Evolutionary conservation across 257 asterid species (phyloP).

Genomic region (Euphrasia confusa): DNA sequence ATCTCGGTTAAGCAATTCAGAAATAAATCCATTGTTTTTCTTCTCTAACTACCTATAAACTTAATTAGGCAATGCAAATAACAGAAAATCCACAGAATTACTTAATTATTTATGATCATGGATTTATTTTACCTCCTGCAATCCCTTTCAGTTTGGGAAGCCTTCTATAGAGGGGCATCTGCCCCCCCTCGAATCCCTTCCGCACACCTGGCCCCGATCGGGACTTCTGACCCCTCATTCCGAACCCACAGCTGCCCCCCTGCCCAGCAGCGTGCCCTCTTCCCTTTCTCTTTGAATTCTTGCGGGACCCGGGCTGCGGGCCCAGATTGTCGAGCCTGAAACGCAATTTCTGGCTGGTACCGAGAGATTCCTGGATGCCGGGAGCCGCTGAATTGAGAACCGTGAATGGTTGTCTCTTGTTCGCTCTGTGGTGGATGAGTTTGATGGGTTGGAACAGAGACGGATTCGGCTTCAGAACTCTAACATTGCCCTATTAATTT

Average conservation of each 20-base stretch:
- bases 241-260: slow-evolving; percentile 91
- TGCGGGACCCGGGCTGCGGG: slow-evolving; percentile 79
- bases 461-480: slow-evolving; percentile 41
- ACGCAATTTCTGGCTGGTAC: slow-evolving; percentile 31
- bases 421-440: slow-evolving; percentile 25
- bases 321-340: slow-evolving; percentile 83
- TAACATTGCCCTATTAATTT: slow-evolving; percentile 58
- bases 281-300: slow-evolving; percentile 87
- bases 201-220: slow-evolving; percentile 97
- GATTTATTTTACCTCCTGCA: slow-evolving; percentile 69
- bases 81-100: not conserved
- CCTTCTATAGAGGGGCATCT: slow-evolving; percentile 86
- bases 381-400: slow-evolving; percentile 34
- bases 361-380: slow-evolving; percentile 20
- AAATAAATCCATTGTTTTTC: not conserved
- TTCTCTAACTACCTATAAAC: not conserved
- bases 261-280: slow-evolving; percentile 96
- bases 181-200: slow-evolving; percentile 54
- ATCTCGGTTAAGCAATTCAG: not conserved
- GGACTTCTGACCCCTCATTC: slow-evolving; percentile 90
- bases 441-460: slow-evolving; percentile 37
- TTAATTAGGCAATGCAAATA: not conserved
- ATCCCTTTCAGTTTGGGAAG: slow-evolving; percentile 83
- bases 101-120: not conserved
- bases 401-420: slow-evolving; percentile 27